phyloP scores from a whole-genome alignment of 1,284 basidiomycete species.

The Pseudozyma thailandica region DNA sequence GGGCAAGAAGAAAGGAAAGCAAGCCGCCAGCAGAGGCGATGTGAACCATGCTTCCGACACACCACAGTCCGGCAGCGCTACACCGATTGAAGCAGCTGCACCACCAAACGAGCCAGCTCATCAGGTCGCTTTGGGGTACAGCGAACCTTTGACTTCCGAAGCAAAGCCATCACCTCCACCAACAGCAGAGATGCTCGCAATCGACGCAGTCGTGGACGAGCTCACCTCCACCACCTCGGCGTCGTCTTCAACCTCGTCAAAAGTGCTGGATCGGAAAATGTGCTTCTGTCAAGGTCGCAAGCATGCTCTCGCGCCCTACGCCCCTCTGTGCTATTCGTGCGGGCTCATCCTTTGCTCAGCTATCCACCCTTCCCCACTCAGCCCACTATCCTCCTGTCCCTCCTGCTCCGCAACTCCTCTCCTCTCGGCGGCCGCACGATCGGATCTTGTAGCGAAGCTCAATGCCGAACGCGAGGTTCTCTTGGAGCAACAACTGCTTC shows the following conservation, averaged over 20 bases:
- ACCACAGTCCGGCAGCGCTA: neutral
- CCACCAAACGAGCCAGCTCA: neutral
- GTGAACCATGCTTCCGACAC: neutral
- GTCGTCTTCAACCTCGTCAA: neutral
- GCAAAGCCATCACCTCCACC: slow-evolving; percentile 29
- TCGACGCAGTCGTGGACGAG: slow-evolving; percentile 44
- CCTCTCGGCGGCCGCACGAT: slow-evolving; percentile 25
- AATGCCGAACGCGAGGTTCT: slow-evolving; percentile 31
- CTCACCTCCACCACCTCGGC: slow-evolving; percentile 14
- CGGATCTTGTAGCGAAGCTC: slow-evolving; percentile 39
- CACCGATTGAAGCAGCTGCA: neutral
- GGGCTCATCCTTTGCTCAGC: slow-evolving; percentile 45
- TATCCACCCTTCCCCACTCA: slow-evolving; percentile 33
- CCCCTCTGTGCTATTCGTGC: slow-evolving; percentile 46
- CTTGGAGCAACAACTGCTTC: slow-evolving; percentile 41
- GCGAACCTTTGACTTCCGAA: slow-evolving; percentile 7
- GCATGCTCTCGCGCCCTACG: slow-evolving; percentile 38
- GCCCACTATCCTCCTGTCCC: slow-evolving; percentile 27
- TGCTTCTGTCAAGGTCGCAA: slow-evolving; percentile 48
- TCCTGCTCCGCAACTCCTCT: slow-evolving; percentile 39
- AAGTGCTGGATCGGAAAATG: slow-evolving; percentile 14
- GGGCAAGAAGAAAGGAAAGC: slow-evolving; percentile 27
- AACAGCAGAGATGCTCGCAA: slow-evolving; percentile 44
- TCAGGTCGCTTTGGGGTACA: neutral
- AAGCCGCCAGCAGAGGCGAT: slow-evolving; percentile 6